Evolutionary conservation across 2,329 filamentous ascomycete species (phyloP).

Genomic region (Helicocarpus griseus): DNA sequence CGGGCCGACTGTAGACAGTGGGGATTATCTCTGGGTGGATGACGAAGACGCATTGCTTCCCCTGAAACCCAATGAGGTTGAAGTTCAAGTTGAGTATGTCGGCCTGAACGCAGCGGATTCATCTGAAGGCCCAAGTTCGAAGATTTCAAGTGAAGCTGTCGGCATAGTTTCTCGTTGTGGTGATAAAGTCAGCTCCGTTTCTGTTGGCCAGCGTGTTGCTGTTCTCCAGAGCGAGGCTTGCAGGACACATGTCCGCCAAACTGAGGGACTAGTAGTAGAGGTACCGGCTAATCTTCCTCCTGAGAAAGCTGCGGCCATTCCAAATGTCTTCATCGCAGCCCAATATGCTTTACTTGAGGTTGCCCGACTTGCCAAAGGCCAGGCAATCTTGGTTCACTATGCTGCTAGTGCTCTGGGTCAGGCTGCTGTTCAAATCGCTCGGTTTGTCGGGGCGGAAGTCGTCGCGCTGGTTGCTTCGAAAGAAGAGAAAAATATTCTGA

Average conservation of each 20-base stretch:
- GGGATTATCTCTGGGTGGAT: neutral
- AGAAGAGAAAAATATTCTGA: slow-evolving; percentile 11
- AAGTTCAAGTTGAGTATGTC: neutral
- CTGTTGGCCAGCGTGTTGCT: neutral
- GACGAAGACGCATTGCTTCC: neutral
- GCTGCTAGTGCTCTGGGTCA: slow-evolving; percentile 17
- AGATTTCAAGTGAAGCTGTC: neutral
- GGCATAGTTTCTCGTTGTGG: neutral
- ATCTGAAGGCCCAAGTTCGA: neutral
- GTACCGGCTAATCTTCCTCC: slow-evolving; percentile 13
- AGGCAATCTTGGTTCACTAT: slow-evolving; percentile 14
- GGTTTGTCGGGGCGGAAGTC: slow-evolving; percentile 12
- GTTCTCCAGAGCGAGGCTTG: neutral
- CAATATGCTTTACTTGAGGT: slow-evolving; percentile 10
- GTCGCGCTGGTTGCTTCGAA: slow-evolving; percentile 11
- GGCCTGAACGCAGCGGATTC: neutral
- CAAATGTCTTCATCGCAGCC: slow-evolving; percentile 11
- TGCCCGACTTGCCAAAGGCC: slow-evolving; percentile 9
- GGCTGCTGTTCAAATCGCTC: slow-evolving; percentile 13
- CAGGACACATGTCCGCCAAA: slow-evolving; percentile 1
- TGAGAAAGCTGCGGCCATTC: slow-evolving; percentile 10
- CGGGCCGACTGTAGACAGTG: neutral
- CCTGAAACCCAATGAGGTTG: neutral
- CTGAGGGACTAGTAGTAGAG: slow-evolving; percentile 5
- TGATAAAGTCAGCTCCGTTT: neutral